Percentiles rank a stretch among this genome's conserved stretches.
These are phyloP conservation scores for Ganoderma boninense DNA, from an alignment of 1,284 basidiomycete species.

Conservation along the genomic window DNA sequence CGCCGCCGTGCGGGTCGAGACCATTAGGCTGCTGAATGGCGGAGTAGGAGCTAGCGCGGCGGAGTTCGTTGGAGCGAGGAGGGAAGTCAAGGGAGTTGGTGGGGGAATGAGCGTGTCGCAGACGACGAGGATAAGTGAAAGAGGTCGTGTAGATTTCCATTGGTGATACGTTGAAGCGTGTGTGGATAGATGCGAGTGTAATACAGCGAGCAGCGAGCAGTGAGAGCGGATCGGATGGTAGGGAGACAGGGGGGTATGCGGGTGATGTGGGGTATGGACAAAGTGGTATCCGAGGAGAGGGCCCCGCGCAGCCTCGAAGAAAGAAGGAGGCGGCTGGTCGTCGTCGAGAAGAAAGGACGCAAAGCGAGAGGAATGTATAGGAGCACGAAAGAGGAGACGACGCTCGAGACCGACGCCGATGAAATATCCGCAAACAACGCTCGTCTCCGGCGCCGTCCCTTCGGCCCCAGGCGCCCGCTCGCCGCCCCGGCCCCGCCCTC, in stretches of 20 bases:
- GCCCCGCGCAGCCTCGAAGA: conserved; percentile 43
- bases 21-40: conserved; percentile 51
- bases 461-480: not conserved
- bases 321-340: conserved; percentile 39
- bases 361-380: conserved; percentile 39
- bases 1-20: conserved; percentile 43
- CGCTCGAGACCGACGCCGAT: conserved; percentile 15
- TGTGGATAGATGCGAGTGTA: conserved; percentile 41
- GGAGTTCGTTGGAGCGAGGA: conserved; percentile 44
- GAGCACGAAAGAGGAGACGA: conserved; percentile 30
- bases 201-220: conserved; percentile 40
- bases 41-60: conserved; percentile 55
- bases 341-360: conserved; percentile 42
- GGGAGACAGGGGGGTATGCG: conserved; percentile 48
- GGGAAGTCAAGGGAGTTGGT: conserved; percentile 72
- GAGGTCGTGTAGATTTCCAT: conserved; percentile 96
- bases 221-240: conserved; percentile 40
- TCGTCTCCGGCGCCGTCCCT: conserved; percentile 9
- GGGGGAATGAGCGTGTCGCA: conserved; percentile 70
- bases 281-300: conserved; percentile 46
- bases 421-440: conserved; percentile 31
- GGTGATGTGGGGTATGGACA: conserved; percentile 48
- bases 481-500: not conserved
- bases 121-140: conserved; percentile 85
- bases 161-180: conserved; percentile 38